These are phyloP conservation scores for Thalassia testudinum DNA, from an alignment of 116 monocot species.

Conservation along the genomic window DNA sequence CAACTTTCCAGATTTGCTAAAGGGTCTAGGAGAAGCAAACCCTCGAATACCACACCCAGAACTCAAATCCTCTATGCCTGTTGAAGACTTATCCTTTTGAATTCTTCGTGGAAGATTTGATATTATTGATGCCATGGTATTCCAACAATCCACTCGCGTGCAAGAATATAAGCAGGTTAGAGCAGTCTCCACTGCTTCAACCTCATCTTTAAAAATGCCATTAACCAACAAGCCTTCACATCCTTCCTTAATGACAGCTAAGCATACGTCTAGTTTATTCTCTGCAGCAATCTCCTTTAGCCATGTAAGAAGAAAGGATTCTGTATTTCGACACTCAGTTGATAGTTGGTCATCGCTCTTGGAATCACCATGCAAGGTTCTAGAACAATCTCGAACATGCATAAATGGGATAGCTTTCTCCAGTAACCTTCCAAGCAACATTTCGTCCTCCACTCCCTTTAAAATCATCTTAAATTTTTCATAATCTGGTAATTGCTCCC, in stretches of 20 bases:
- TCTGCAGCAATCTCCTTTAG: conserved; percentile 65
- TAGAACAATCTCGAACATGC: conserved; percentile 16
- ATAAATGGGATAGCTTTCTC: conserved; percentile 85
- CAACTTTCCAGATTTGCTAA: not conserved
- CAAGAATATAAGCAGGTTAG: conserved; percentile 67
- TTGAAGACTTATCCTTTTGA: conserved; percentile 26
- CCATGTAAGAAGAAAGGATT: conserved; percentile 63
- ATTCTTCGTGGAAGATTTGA: conserved; percentile 48
- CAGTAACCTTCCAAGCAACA: conserved; percentile 30
- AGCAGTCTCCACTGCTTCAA: conserved; percentile 49
- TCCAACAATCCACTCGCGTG: conserved; percentile 74
- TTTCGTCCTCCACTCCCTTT: conserved; percentile 46
- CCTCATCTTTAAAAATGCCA: conserved; percentile 52
- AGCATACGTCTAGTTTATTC: conserved; percentile 65
- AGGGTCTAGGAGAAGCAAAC: conserved; percentile 21
- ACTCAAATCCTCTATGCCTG: conserved; percentile 13
- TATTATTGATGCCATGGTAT: conserved; percentile 65
- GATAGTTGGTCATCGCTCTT: not conserved
- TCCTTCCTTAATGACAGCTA: conserved; percentile 61
- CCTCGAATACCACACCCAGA: conserved; percentile 17
- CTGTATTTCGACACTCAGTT: conserved; percentile 1
- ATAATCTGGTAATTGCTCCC: conserved; percentile 76
- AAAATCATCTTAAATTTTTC: conserved; percentile 82
- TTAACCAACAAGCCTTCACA: conserved; percentile 37
- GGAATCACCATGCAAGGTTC: not conserved